Evolutionary conservation across 192 early-diverging fungal species (phyloP), one percentile per base, ranked within the genome.

Genomic region (Coemansia sp.): DNA sequence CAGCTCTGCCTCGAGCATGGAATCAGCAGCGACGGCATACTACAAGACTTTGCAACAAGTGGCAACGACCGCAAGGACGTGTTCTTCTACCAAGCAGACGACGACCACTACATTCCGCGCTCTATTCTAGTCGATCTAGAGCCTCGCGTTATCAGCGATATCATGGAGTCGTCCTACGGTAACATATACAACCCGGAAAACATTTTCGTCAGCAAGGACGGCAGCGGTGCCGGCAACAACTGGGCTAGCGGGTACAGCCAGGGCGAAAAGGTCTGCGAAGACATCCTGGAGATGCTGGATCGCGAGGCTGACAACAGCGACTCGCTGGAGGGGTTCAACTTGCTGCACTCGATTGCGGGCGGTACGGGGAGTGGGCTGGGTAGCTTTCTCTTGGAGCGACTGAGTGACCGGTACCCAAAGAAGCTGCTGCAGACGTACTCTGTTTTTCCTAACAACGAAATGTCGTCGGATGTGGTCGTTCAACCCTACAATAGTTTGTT

Each of bases 171-270:
- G n/a, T 89, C 91, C 62, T 79, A 87, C 58, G 88, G 92, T 57
- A 85, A 92, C 67, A 88, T 99, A 59, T 99, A 94, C 86, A 90
- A 93, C 68, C 95, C 95, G 18, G 95, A 99, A 75, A 99, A 98
- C n/a, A 79, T 99, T 88, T 96, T 94, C 71, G 88, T 99, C 53
- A 24, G 97, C 90, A 90, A 82, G 95, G 91, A 16, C 91, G 95
- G 81, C 97, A 92, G 85, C 65, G 97, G 97, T 66, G 97, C 97
- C 65, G 97, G 97, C 66, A 99, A 99, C 90, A 94, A 94, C 83
- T 99, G 97, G 97, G 97, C 97, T 62, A 97, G 95, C 65, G 92
- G 94, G 79, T 99, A 99, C 87, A 99, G 95, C 38, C 95, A 99
- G 85, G 97, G 97, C 74, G 95, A 95, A 26, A 95, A 99, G 86